A percentile compares a stretch with the other conserved stretches of the same genome.
phyloP scores from a whole-genome alignment of 768 basidiomycete species.

The Pluteus cervinus region DNA sequence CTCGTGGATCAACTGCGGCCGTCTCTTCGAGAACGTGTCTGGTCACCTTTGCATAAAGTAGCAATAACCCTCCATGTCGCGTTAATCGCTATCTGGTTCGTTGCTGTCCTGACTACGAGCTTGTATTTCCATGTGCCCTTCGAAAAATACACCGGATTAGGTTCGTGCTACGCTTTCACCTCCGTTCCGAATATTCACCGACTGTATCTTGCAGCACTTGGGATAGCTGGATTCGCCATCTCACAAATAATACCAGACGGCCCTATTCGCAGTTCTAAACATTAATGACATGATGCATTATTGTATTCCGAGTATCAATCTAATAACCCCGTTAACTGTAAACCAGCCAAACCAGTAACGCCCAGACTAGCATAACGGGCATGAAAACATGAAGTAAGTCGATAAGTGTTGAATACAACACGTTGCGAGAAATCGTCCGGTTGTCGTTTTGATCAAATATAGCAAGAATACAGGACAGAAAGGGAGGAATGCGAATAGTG shows the following conservation, averaged over 20 bases:
- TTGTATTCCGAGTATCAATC: too few relatives aligned
- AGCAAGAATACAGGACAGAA: too few relatives aligned
- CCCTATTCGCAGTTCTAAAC: too few relatives aligned
- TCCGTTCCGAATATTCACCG: too few relatives aligned
- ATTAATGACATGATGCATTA: too few relatives aligned
- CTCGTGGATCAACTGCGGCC: constrained; percentile 68
- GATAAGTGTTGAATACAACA: constrained; percentile 24
- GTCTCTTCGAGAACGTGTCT: constrained; percentile 36
- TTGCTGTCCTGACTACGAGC: constrained; percentile 75
- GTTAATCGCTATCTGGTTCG: constrained; percentile 60
- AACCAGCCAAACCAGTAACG: too few relatives aligned
- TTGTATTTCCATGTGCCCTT: constrained; percentile 87
- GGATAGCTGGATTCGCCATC: too few relatives aligned
- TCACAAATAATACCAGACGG: too few relatives aligned
- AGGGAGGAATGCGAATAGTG: constrained; percentile 36
- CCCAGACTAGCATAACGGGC: constrained; percentile 9
- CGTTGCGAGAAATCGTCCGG: too few relatives aligned
- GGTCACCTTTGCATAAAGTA: constrained; percentile 38
- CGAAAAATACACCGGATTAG: constrained; percentile 82
- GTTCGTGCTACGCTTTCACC: constrained; percentile 36
- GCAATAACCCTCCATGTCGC: constrained; percentile 41
- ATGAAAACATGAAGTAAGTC: constrained; percentile 18
- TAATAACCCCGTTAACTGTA: too few relatives aligned
- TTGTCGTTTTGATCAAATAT: too few relatives aligned
- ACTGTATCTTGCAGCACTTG: too few relatives aligned